Evolutionary conservation across 31 red algal genomes (phyloP).

Genomic region (Odonthalia washingtoniensis): DNA sequence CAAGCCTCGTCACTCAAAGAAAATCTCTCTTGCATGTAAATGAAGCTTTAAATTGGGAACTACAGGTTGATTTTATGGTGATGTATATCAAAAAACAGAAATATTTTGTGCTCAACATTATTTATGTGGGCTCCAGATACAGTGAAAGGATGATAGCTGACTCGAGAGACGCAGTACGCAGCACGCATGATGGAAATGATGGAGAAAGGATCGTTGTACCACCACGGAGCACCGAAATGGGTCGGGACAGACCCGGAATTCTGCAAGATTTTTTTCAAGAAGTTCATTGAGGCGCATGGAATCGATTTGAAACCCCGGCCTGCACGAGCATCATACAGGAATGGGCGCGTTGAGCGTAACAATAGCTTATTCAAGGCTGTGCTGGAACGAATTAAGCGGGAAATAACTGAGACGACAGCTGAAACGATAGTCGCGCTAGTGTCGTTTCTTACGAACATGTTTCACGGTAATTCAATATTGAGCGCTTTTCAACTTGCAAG

Average conservation of each 20-base stretch:
- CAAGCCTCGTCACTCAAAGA: not conserved
- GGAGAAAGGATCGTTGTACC: slow-evolving; percentile 17
- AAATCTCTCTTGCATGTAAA: slow-evolving; percentile 4
- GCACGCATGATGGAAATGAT: not conserved
- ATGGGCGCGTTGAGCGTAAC: not conserved
- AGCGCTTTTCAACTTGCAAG: slow-evolving; percentile 35
- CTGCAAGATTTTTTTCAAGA: not conserved
- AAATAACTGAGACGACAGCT: not conserved
- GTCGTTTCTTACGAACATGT: not conserved
- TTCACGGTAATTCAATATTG: slow-evolving; percentile 12
- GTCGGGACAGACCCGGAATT: slow-evolving; percentile 29
- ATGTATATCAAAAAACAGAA: not conserved
- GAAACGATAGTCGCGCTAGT: not conserved
- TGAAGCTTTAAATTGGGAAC: not conserved
- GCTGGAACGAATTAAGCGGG: not conserved
- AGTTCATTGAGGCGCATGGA: not conserved
- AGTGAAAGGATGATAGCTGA: slow-evolving; percentile 12
- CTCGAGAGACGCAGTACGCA: not conserved
- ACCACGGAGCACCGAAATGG: not conserved
- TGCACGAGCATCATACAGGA: not conserved
- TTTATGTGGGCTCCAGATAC: not conserved
- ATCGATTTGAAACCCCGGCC: not conserved
- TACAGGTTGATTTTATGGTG: slow-evolving; percentile 11
- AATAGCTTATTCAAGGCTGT: not conserved
- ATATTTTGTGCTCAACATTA: slow-evolving; percentile 8